Base-by-base conservation (phyloP, 1,284 basidiomycete genomes). In the Ganoderma sinense region DNA sequence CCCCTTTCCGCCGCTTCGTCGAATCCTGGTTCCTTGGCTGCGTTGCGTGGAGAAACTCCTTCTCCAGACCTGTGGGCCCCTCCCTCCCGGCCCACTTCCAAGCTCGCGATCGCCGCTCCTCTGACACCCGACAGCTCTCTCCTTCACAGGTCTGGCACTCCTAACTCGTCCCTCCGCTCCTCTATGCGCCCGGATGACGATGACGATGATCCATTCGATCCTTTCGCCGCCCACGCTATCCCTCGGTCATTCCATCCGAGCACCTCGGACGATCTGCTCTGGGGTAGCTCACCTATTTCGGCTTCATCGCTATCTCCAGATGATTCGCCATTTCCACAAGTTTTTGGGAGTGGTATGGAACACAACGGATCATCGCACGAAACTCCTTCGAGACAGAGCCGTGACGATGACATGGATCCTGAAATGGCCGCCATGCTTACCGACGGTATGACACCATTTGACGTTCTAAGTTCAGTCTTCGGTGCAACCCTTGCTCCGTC, bases 401-500 rank as follows among this genome's bases (percentile, higher is more conserved):
- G 73, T 48, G 70, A 68, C 40, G 67, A 77, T 63, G 88, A 89
- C 64, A 80, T 83, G 68, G 89, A 90, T 67, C 79, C 83, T 7
- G 90, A 91, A 31, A 83, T 86, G 4, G 83, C 84, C 16, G 85
- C 85, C n/a, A 81, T 87, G 78, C 85, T 94, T 62, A 93, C 91
- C 0, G 92, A 94, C 75, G 95, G 95, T 43, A 97, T 99, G 94
- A 97, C 97, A 1, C 97, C 97, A 0, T 94, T 99, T 75, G 97
- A 99, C 77, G 96, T 99, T 51, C 90, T 99, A 26, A 92, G 90
- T 76, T 97, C 95, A 43, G 95, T 99, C 45, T 98, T 99, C 78
- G 94, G 94, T 48, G 91, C 94, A 3, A 91, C 94, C 1, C 87
- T 98, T 6, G 93, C 96, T 0, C 92, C 95, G 3, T 92, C 92